A percentile compares a stretch with the other conserved stretches of the same genome.
phyloP scores from a whole-genome alignment of 78 protist genomes.

The Isochrysis galbana region DNA sequence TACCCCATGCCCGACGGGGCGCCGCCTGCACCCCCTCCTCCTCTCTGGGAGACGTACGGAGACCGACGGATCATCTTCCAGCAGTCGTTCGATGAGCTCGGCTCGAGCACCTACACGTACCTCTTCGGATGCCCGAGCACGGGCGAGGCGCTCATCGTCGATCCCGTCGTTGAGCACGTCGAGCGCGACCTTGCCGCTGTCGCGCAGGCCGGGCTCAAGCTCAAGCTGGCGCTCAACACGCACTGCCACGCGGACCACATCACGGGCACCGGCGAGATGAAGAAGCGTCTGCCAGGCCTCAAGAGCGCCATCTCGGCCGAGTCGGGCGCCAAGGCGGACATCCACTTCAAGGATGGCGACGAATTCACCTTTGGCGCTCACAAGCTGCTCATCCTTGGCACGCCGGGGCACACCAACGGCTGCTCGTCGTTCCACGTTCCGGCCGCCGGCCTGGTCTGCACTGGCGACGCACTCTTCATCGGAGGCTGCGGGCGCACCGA shows the following conservation, averaged over 20 bases:
- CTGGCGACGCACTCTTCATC: conserved; percentile 42
- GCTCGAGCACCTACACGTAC: conserved; percentile 25
- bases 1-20: background rate
- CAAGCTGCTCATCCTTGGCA: background rate
- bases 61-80: background rate
- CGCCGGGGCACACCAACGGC: conserved; percentile 48
- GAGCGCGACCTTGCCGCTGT: conserved; percentile 3
- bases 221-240: conserved; percentile 24
- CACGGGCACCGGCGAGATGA: conserved; percentile 30
- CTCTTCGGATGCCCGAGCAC: background rate
- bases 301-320: background rate
- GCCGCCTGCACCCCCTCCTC: background rate
- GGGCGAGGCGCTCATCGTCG: conserved; percentile 9
- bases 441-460: background rate
- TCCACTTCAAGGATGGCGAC: background rate
- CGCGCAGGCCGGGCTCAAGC: background rate
- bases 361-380: background rate
- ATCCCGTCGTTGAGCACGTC: conserved; percentile 22
- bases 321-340: conserved; percentile 39
- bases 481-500: conserved; percentile 46
- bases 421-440: conserved; percentile 4
- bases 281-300: background rate
- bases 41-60: background rate
- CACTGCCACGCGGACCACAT: conserved; percentile 51
- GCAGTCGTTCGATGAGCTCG: conserved; percentile 1